Base-by-base conservation (phyloP, 345 rosid genomes). In the Toxicodendron radicans region DNA sequence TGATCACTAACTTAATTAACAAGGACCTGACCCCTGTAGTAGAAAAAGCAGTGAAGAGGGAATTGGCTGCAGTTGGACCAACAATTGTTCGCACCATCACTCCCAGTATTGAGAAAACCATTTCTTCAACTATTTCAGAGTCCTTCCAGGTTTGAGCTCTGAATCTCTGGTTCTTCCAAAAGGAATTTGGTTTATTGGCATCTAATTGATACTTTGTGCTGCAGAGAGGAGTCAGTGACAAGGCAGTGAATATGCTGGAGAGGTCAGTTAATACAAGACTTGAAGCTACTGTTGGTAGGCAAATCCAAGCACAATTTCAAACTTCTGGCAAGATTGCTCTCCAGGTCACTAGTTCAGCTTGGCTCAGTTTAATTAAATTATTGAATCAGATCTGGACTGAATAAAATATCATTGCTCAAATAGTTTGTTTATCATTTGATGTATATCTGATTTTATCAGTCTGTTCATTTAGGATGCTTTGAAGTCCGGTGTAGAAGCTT, bases 311-410 rank as follows among this genome's bases (percentile, higher is more conserved):
- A 58, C 98, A 93, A 68, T 93, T 95, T 82, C 98, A 91, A 88
- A 93, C 94, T 70, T 87, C 98, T 84, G 99, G 97, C 80, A 91
- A 80, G 84, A 95, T 88, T 74, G 97, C 97, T 30, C 93, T 95
- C 68, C 95, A 92, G 99, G 99, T 94, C 38, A 21, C 13, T 30
- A 69, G 52, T 74, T 66, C 53, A 38, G 58, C 71, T 66, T 79
- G 58, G 9, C 45, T 23, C 23, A 45, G 53, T 74, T 58, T 7
- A 23, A 18, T 27, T 58, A 38, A 57, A 57, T 24, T 21, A 24
- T 23, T 57, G 23, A 18, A 66, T 66, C 2, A 7, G n/a, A 41
- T 20, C 27, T 41, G 24, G 63, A 20, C 41, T 7, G 51, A 70
- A 41, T 23, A 38, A 54, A 24, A 14, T 70, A 43, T 57, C 21